phyloP scores from a whole-genome alignment of 2,329 filamentous ascomycete genomes.

The Phaeosphaeriaceae sp. region DNA sequence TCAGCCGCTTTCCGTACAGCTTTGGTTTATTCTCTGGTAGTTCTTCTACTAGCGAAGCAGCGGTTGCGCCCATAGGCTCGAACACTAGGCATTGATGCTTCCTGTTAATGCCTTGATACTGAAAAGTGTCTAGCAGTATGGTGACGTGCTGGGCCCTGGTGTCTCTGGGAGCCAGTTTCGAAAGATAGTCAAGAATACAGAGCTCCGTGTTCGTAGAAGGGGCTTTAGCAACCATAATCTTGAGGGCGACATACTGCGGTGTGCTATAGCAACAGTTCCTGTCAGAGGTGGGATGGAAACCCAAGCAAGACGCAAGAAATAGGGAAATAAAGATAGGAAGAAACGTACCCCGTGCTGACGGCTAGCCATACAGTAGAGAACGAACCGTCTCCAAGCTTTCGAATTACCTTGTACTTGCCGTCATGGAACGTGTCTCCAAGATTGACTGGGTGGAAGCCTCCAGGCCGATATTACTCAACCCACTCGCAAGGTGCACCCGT shows the following conservation, averaged over 20 bases:
- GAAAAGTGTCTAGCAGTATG: slow-evolving; percentile 7
- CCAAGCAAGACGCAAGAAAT: slow-evolving; percentile 4
- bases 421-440: slow-evolving; percentile 17
- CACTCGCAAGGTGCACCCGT: slow-evolving; percentile 8
- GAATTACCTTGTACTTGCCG: slow-evolving; percentile 20
- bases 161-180: slow-evolving; percentile 4
- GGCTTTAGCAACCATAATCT: slow-evolving; percentile 16
- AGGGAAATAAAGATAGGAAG: slow-evolving; percentile 5
- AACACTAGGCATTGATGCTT: slow-evolving; percentile 14
- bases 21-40: slow-evolving; percentile 19
- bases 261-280: slow-evolving; percentile 4
- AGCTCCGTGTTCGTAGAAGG: slow-evolving; percentile 8
- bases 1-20: slow-evolving; percentile 10
- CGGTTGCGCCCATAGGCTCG: slow-evolving; percentile 12
- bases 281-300: background rate
- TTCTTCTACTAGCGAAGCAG: slow-evolving; percentile 15
- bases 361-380: slow-evolving; percentile 26
- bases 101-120: slow-evolving; percentile 13
- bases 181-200: slow-evolving; percentile 7
- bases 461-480: slow-evolving; percentile 13
- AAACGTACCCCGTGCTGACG: slow-evolving; percentile 6
- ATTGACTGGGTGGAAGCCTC: slow-evolving; percentile 16
- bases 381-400: slow-evolving; percentile 21
- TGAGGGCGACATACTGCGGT: slow-evolving; percentile 17
- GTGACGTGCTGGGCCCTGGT: slow-evolving; percentile 4